A percentile compares a stretch with the other conserved stretches of the same genome.
Evolutionary conservation across 805 yeast genomes (phyloP).

Genomic region (Suhomyces kilbournensis): DNA sequence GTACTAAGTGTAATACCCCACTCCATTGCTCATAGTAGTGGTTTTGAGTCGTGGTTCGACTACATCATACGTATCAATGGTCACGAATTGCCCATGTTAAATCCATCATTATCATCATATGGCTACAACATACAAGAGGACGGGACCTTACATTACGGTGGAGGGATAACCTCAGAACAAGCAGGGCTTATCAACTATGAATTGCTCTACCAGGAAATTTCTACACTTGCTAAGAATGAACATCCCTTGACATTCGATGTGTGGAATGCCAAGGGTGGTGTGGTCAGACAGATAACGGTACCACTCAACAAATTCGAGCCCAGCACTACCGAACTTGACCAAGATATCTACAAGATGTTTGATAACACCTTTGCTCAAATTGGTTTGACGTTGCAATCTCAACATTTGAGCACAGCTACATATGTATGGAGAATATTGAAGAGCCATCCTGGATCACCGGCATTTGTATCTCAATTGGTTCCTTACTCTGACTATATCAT

Average conservation of each 20-base stretch:
- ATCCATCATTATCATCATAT: slow-evolving; percentile 26
- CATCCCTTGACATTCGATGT: slow-evolving; percentile 54
- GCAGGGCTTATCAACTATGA: slow-evolving; percentile 42
- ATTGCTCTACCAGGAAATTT: slow-evolving; percentile 41
- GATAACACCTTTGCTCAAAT: slow-evolving; percentile 45
- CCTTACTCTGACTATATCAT: slow-evolving; percentile 87
- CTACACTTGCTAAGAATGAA: slow-evolving; percentile 26
- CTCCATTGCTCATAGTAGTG: slow-evolving; percentile 30
- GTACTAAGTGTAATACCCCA: slow-evolving; percentile 38
- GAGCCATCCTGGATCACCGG: slow-evolving; percentile 75
- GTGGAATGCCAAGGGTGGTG: slow-evolving; percentile 89
- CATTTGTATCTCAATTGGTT: slow-evolving; percentile 74
- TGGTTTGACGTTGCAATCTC: slow-evolving; percentile 73
- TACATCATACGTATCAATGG: slow-evolving; percentile 79
- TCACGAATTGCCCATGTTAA: slow-evolving; percentile 49
- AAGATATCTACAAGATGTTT: slow-evolving; percentile 11
- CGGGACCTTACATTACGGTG: slow-evolving; percentile 39
- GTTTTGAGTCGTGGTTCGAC: slow-evolving; percentile 83
- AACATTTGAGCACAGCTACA: slow-evolving; percentile 71
- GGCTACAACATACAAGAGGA: slow-evolving; percentile 38
- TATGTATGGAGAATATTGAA: slow-evolving; percentile 83
- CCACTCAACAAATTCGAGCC: slow-evolving; percentile 17
- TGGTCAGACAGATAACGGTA: slow-evolving; percentile 30
- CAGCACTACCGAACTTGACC: slow-evolving; percentile 3
- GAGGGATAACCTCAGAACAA: slow-evolving; percentile 29